A percentile compares a stretch with the other conserved stretches of the same genome.
Conservation (phyloP, 2,329 filamentous ascomycete genomes). For the Aureobasidium vineae region DNA sequence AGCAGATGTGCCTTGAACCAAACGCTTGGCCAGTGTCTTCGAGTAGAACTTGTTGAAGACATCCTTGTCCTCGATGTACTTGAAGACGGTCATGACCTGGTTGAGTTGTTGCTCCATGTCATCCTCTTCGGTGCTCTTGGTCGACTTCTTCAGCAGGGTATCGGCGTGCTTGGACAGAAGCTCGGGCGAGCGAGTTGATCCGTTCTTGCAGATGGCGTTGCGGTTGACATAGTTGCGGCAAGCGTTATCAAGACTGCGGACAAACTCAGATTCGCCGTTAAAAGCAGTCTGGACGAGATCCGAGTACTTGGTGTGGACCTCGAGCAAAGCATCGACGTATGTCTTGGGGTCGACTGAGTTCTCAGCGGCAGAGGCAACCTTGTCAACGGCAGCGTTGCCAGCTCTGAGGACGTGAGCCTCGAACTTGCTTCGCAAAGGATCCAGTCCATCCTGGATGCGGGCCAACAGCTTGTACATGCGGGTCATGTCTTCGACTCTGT, state of each 20-base stretch:
- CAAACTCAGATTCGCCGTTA: constrained; percentile 94
- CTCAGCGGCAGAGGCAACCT: constrained; percentile 83
- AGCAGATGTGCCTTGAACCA: constrained; percentile 92
- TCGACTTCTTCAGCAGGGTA: constrained; percentile 85
- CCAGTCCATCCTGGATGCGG: constrained; percentile 84
- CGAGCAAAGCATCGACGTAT: constrained; percentile 91
- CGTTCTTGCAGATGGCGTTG: constrained; percentile 92
- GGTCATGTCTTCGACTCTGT: constrained; percentile 91
- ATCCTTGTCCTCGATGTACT: constrained; percentile 99
- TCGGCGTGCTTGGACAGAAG: constrained; percentile 95
- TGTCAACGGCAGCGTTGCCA: constrained; percentile 82
- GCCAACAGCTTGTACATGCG: constrained; percentile 93
- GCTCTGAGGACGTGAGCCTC: constrained; percentile 91
- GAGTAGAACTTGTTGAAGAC: constrained; percentile 99
- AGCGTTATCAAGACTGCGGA: constrained; percentile 91
- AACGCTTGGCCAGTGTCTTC: constrained; percentile 87
- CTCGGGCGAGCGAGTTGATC: constrained; percentile 91
- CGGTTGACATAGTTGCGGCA: constrained; percentile 98
- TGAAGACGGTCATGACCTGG: constrained; percentile 99
- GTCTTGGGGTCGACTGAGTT: constrained; percentile 85
- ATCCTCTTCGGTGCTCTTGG: constrained; percentile 87
- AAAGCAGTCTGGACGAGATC: constrained; percentile 89
- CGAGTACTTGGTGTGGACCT: constrained; percentile 92
- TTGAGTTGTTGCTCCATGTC: constrained; percentile 85
- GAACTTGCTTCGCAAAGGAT: constrained; percentile 81